Conservation (phyloP, 2,329 filamentous ascomycete genomes). For the Seiridium unicorne region DNA sequence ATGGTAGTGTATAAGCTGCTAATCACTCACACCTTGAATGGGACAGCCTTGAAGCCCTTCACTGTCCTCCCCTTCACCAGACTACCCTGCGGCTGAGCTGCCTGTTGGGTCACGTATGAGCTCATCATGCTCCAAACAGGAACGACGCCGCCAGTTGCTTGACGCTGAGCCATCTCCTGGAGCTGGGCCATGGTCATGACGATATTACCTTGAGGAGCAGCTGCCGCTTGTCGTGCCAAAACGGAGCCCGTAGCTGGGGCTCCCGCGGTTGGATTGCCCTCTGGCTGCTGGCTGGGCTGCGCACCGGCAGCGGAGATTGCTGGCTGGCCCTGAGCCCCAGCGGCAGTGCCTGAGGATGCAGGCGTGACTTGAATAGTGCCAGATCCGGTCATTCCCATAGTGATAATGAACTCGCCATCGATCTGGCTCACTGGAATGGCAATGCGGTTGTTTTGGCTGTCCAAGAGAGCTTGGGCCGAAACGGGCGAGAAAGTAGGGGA, state of each 20-base stretch:
- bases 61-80: neutral
- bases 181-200: slow-evolving; percentile 6
- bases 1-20: too few species aligned
- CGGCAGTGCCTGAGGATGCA: neutral
- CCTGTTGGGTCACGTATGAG: neutral
- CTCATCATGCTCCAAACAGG: slow-evolving; percentile 8
- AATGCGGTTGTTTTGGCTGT: slow-evolving; percentile 16
- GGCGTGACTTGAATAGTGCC: slow-evolving; percentile 1
- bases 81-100: neutral
- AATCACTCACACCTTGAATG: neutral
- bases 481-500: slow-evolving; percentile 19
- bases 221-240: neutral
- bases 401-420: slow-evolving; percentile 19
- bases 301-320: neutral
- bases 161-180: neutral
- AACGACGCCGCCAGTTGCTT: neutral
- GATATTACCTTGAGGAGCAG: neutral
- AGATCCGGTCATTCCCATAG: slow-evolving; percentile 15
- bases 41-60: neutral
- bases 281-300: neutral
- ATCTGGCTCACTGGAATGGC: slow-evolving; percentile 17
- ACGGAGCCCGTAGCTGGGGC: neutral
- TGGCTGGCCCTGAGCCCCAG: neutral
- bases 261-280: neutral
- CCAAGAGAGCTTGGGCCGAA: slow-evolving; percentile 13